Base-by-base conservation (phyloP, 352 stramenopile genomes). In the Phytophthora agathidicida region DNA sequence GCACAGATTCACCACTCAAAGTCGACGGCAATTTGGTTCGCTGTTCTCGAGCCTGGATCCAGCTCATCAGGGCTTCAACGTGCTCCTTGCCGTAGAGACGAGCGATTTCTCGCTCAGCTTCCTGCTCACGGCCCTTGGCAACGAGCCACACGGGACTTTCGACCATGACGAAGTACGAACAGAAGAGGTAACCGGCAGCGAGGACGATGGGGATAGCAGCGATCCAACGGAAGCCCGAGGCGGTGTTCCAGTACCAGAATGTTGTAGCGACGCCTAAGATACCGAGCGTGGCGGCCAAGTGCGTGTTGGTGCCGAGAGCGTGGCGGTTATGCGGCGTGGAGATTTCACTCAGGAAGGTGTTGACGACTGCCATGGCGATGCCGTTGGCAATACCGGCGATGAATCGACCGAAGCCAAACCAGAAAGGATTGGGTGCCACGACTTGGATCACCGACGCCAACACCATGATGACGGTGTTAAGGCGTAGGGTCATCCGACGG, bases 191-290 rank as follows among this genome's bases (percentile, higher is more conserved):
- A 2, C 31, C 32, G 3, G 27, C 33, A 11, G 55, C 73, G 28
- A 71, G 60, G 14, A 75, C 44, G 10, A 79, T 68, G 17, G 69
- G 74, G 26, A 78, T 70, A 0, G 54, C 70, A 6, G 69, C 67
- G 30, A 87, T 85, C 44, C 77, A 81, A 8, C 80, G 77, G 75
- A 77, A 88, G 23, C 77, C 73, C 0, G 42, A 55, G 10, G 52
- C 59, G 11, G 73, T 79, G 46, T 79, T 63, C 36, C 65, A 70
- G 50, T 80, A 71, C 60, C 75, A 84, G 51, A 86, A 88, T n/a
- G 77, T 72, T 20, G 58, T 71, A 2, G 61, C 59, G 6, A 77
- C 64, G 0, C 80, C 31, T n/a, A 82, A 60, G 42, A 82, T 73
- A 24, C 75, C 74, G 3, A 84, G 23, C n/a, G 64, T 67, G 6